Base-by-base conservation (phyloP, 768 basidiomycete genomes). In the Lepiota venenata region DNA sequence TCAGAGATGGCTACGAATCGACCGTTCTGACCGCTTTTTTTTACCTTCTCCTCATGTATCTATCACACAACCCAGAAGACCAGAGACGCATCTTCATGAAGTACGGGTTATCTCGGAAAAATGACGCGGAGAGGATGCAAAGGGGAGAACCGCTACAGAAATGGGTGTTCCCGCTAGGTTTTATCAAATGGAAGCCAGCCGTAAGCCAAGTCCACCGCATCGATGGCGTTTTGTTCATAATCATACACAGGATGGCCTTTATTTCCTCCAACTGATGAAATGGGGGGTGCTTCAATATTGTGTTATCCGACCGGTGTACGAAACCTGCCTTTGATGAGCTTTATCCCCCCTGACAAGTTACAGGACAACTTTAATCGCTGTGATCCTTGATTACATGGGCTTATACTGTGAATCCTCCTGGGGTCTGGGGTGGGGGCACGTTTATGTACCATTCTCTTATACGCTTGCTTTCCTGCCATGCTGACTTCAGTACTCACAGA, bases 241-340 rank as follows among this genome's bases (percentile, higher is more conserved):
- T 32, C 27, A 2, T 21, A 4, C 51, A 18, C 36, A 84, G 80
- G 81, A 85, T 60, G 86, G 86, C 0, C 66, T 88, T 21, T 82
- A 83, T 60, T 88, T 87, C 61, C 67, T 88, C 41, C 84, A 87
- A 62, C 64, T 87, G 43, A 85, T 85, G 83, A 89, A 89, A 64
- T 88, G 86, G 83, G 83, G 81, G 3, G 80, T 91, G 12, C 71
- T 88, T 32, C 88, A 89, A 64, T 89, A 87, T 58, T 85, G 83
- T 68, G 80, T 85, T 16, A 69, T 87, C 41, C 74, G 85, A 48
- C 85, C 85, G 3, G 61, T 72, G 81, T 83, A 60, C 47, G 42
- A 20, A 15, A 21, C 29, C 15, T 56, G 18, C 16, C 15, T 21
- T 41, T 15, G 8, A 49, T 48, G 1, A 10, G 12, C 12, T 15